Base-by-base conservation (phyloP, 225 moss, liverwort and hornwort species). In the Rhytidiadelphus loreus region DNA sequence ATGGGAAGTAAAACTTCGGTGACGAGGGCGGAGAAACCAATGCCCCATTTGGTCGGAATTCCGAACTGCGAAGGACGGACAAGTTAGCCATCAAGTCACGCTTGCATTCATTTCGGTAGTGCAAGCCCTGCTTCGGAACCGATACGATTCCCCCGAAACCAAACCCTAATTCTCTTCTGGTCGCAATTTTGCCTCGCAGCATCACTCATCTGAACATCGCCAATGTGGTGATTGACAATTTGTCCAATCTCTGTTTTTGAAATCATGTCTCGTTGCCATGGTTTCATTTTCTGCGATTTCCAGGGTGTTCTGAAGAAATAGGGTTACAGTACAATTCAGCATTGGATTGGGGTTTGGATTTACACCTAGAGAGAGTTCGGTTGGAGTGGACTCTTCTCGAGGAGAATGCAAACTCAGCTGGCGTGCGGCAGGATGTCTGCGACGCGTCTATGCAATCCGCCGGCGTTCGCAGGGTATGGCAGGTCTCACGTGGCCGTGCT, bases 371-470 rank as follows among this genome's bases (percentile, higher is more conserved):
- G 30, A 62, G 56, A 39, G 5, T 5, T 57, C 11, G 64, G 63
- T 65, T 50, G 69, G 46, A 50, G 44, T 29, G 33, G 66, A 32
- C 48, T 22, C 20, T 11, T 15, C 70, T 28, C 25, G 46, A 44
- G n/a, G 37, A 83, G 77, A 72, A 90, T 92, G 92, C 80, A 58
- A 59, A 43, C 85, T 56, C 87, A 87, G 87, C 16, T 87, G 68
- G 85, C 81, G 81, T 81, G 86, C 86, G 44, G 59, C 46, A 80
- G 78, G 77, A 69, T 91, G 81, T 81, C 83, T 63, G 85, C 79
- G n/a, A 63, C 83, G 82, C 53, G 81, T 19, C 24, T 57, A 20
- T 52, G 81, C 78, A 77, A 52, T 39, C 77, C 57, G 57, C 59
- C 57, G 19, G n/a, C 58, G 44, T 55, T 69, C 18, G 73, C 43